Percentiles rank a stretch among this genome's conserved stretches.
Evolutionary conservation across 2,329 filamentous ascomycete genomes (phyloP).

Genomic region (Alternaria novae-zelandiae): DNA sequence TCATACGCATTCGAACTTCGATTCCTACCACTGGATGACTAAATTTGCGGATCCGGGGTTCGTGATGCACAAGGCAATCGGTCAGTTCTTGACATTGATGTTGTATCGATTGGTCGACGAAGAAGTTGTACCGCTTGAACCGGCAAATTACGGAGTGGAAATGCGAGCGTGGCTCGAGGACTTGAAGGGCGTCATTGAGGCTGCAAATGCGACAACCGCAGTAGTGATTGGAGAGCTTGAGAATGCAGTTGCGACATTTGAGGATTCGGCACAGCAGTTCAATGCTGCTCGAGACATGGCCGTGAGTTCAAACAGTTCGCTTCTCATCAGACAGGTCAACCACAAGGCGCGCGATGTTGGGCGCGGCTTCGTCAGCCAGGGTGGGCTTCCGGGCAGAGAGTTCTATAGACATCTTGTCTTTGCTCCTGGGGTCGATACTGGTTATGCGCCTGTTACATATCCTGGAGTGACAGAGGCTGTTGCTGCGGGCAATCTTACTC

Average conservation of each 20-base stretch:
- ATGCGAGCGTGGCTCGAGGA: conserved; percentile 43
- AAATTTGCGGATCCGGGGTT: conserved; percentile 59
- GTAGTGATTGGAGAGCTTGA: conserved; percentile 20
- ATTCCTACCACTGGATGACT: conserved; percentile 59
- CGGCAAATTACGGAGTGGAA: conserved; percentile 45
- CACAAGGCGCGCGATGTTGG: conserved; percentile 53
- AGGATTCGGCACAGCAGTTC: conserved; percentile 32
- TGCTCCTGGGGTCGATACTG: conserved; percentile 52
- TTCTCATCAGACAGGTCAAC: conserved; percentile 44
- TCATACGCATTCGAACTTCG: conserved; percentile 55
- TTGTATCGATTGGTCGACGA: conserved; percentile 50
- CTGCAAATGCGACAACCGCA: neutral
- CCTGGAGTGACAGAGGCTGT: conserved; percentile 44
- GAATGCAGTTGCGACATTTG: conserved; percentile 44
- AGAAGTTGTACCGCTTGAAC: conserved; percentile 47
- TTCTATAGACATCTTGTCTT: conserved; percentile 56
- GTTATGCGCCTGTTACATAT: conserved; percentile 44
- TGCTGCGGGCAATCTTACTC: conserved; percentile 26
- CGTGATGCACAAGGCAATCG: conserved; percentile 55
- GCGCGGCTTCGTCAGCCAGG: conserved; percentile 53
- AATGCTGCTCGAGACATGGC: conserved; percentile 34
- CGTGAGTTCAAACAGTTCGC: conserved; percentile 27
- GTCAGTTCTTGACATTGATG: conserved; percentile 53
- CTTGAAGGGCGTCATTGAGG: conserved; percentile 32
- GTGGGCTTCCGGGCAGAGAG: conserved; percentile 51